Percentiles rank a stretch among this genome's conserved stretches.
Conservation (phyloP, 306 rosid genomes). For the Cucurbita argyrosperma region DNA sequence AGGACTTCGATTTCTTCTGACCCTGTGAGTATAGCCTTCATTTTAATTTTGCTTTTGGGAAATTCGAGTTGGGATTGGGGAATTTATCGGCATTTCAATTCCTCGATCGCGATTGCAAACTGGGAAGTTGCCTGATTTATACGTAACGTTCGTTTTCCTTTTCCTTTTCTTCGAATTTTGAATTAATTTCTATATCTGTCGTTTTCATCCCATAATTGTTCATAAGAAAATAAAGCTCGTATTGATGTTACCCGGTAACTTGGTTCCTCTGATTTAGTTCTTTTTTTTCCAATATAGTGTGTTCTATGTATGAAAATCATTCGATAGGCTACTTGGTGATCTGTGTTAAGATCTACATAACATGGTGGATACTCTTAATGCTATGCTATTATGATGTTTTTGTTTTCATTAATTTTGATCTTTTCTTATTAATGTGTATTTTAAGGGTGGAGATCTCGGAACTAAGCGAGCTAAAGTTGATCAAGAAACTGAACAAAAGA, state of each 20-base stretch:
- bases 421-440: background rate
- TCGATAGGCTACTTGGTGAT: background rate
- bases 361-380: background rate
- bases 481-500: slow-evolving; percentile 32
- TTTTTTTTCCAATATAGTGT: background rate
- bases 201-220: background rate
- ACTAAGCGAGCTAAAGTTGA: slow-evolving; percentile 54
- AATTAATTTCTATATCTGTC: background rate
- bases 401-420: background rate
- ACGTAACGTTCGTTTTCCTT: background rate
- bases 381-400: background rate
- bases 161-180: background rate
- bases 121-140: background rate
- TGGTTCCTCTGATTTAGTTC: background rate
- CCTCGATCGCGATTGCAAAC: background rate
- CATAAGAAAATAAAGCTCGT: background rate
- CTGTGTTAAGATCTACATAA: background rate
- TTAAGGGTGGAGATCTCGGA: slow-evolving; percentile 50
- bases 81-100: background rate
- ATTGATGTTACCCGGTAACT: background rate
- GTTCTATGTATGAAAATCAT: background rate
- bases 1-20: slow-evolving; percentile 83
- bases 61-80: slow-evolving; percentile 7
- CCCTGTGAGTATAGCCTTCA: slow-evolving; percentile 37
- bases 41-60: background rate